Conservation (phyloP, 2,329 filamentous ascomycete genomes). For the Cytospora leucostoma region DNA sequence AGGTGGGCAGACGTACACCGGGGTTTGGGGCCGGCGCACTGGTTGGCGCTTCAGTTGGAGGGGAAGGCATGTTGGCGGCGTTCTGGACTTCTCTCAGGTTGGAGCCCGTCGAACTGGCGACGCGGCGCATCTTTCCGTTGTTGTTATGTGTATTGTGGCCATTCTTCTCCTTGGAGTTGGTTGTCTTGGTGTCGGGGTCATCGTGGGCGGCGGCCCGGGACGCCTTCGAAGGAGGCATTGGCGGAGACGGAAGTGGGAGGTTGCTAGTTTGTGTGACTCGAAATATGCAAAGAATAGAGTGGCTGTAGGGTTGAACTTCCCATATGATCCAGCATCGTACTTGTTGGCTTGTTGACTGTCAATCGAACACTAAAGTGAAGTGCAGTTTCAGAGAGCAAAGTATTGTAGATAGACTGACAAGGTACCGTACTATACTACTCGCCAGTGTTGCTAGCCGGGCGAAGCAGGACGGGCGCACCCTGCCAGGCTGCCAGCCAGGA, state of each 20-base stretch:
- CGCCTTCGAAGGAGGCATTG: slow-evolving; percentile 38
- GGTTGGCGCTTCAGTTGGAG: slow-evolving; percentile 33
- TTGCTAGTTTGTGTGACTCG: neutral
- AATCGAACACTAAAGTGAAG: neutral
- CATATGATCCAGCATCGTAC: neutral
- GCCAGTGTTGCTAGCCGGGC: neutral
- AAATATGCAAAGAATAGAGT: neutral
- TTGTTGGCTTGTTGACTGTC: neutral
- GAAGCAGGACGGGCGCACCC: neutral
- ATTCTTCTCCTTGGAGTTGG: slow-evolving; percentile 48
- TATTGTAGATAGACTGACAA: neutral
- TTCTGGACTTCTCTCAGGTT: slow-evolving; percentile 49
- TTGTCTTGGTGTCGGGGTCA: slow-evolving; percentile 47
- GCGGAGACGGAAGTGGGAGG: neutral
- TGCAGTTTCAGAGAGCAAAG: neutral
- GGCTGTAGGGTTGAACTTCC: neutral
- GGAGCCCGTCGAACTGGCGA: slow-evolving; percentile 53
- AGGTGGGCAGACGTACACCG: slow-evolving; percentile 17
- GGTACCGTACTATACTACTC: neutral
- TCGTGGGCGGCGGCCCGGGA: slow-evolving; percentile 43
- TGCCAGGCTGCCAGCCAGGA: neutral
- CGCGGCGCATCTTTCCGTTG: slow-evolving; percentile 58
- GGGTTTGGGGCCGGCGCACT: slow-evolving; percentile 22
- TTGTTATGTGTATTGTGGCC: slow-evolving; percentile 37
- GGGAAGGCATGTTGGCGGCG: slow-evolving; percentile 35